phyloP scores from a whole-genome alignment of 179 eudicot species.

The Vitellaria paradoxa region DNA sequence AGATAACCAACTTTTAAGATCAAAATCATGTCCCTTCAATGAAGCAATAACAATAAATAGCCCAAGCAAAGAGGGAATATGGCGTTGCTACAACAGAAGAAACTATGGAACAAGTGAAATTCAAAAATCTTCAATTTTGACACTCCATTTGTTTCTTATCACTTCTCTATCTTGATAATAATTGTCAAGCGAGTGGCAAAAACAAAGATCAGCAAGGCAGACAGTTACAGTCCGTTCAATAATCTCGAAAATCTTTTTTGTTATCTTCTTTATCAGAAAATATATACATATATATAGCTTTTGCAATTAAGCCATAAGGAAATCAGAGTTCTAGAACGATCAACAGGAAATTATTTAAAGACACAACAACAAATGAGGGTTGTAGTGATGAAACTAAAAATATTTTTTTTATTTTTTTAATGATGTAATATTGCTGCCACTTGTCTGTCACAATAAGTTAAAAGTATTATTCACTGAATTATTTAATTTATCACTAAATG shows the following conservation, averaged over 20 bases:
- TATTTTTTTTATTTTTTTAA: no score
- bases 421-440: no score
- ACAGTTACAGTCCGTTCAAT: not conserved
- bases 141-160: not conserved
- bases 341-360: not conserved
- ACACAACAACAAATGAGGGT: no score
- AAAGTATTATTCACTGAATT: no score
- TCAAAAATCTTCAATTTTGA: not conserved
- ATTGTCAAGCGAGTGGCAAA: not conserved
- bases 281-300: no score
- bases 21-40: no score
- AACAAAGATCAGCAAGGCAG: not conserved
- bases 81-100: not conserved
- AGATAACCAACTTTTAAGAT: no score
- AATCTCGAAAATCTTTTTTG: not conserved
- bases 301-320: not conserved
- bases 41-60: not conserved
- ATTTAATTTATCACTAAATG: no score
- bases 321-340: not conserved
- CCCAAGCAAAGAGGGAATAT: not conserved
- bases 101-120: not conserved
- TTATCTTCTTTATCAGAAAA: not conserved
- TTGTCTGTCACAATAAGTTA: no score
- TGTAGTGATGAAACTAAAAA: no score
- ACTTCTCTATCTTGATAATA: no score